Conservation (phyloP, 441 rosid species). For the Pelargonium myrrhifolium region DNA sequence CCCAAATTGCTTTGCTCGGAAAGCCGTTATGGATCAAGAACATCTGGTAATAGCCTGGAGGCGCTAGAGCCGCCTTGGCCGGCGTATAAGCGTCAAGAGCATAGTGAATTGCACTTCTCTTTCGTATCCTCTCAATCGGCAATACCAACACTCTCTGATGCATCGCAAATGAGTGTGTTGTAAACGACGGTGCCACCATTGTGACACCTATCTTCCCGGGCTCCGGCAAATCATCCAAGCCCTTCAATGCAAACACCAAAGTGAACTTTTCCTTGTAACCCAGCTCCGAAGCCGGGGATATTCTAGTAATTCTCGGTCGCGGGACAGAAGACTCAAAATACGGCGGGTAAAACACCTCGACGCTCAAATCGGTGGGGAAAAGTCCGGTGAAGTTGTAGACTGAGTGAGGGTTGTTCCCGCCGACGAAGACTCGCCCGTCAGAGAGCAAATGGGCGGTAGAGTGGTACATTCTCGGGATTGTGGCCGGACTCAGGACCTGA, state of each 20-base stretch:
- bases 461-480: conserved; percentile 66
- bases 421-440: conserved; percentile 70
- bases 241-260: too few species aligned
- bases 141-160: conserved; percentile 65
- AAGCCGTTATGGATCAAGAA: conserved; percentile 54
- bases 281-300: background rate
- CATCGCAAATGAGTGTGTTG: conserved; percentile 69
- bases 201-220: conserved; percentile 10
- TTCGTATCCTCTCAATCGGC: conserved; percentile 27
- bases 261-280: background rate
- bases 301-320: background rate
- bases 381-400: conserved; percentile 51
- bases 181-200: conserved; percentile 59
- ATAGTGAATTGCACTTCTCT: conserved; percentile 29
- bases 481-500: conserved; percentile 36
- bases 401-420: conserved; percentile 77
- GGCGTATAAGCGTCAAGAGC: conserved; percentile 47
- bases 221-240: background rate
- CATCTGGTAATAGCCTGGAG: conserved; percentile 72
- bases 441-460: conserved; percentile 57
- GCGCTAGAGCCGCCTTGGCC: conserved; percentile 39
- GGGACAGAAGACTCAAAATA: conserved; percentile 41
- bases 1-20: conserved; percentile 34
- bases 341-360: conserved; percentile 66
- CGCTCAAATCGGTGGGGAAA: conserved; percentile 65